Evolutionary conservation across 2,329 filamentous ascomycete genomes (phyloP), one percentile per base, ranked within the genome.

Genomic region (Penicillium sp.): DNA sequence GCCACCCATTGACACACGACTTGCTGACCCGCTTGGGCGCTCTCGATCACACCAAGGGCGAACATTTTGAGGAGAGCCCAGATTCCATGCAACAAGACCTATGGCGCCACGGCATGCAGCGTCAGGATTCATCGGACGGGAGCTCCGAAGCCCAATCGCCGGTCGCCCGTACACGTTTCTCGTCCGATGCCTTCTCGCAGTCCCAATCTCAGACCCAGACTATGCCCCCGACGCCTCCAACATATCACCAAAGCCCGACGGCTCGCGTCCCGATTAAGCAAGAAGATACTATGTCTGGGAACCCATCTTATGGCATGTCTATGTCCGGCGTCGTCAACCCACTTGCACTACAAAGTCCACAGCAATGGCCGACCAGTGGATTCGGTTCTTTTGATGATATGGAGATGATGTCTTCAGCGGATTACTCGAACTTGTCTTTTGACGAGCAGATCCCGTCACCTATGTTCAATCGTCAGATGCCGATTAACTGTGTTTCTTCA

Each of bases 1-100:
- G 84, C 31, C 79, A 84, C 57, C 85, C 85, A 14, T 77, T 87
- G 31, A 87, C 84, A 0, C 85, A 88, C 72, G 84, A 88, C 62
- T 84, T 88, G 42, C 78, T 88, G 46, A 82, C 84, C 46, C 77
- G 82, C 33, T 75, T 88, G 24, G 82, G 84, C 42, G 79, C 84
- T 2, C 71, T 88, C 37, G 83, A 86, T 50, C 71, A 79, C 45
- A 76, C 76, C 55, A 76, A 76, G 70, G 81, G 84, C 52, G 77
- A 81, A 57, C 75, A 72, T 3, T 87, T 87, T 63, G 84, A 87
- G 66, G 85, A 87, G 55, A 81, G 85, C 68, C 77, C 80, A 56
- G 76, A 77, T 37, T 74, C 77, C 27, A 76, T 87, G 71, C 84
- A 87, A 66, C 78, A 82, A 54, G 78, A 79, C 44, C 68, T 87